phyloP scores from a whole-genome alignment of 495 filamentous ascomycete species.

The Physcia stellaris region DNA sequence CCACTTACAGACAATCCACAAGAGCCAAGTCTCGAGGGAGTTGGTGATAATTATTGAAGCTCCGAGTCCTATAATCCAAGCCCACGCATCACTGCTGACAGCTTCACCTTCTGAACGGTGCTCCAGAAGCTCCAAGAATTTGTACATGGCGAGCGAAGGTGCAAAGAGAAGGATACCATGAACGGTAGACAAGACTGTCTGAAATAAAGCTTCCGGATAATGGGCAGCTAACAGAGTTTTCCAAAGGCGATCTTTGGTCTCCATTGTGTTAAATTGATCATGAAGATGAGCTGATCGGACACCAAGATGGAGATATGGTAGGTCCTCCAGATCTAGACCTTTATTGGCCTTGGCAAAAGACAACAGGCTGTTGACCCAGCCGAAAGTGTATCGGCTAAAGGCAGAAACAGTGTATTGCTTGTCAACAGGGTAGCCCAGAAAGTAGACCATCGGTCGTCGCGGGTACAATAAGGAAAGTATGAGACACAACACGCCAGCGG shows the following conservation, averaged over 20 bases:
- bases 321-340: constrained; percentile 42
- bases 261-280: constrained; percentile 35
- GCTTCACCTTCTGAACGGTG: constrained; percentile 26
- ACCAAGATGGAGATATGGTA: constrained; percentile 39
- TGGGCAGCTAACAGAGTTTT: constrained; percentile 43
- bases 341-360: constrained; percentile 37
- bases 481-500: constrained; percentile 19
- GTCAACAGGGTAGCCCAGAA: constrained; percentile 47
- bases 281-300: constrained; percentile 34
- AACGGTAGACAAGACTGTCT: constrained; percentile 38
- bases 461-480: constrained; percentile 34
- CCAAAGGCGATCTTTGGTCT: constrained; percentile 43
- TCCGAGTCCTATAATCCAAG: constrained; percentile 55
- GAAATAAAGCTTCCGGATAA: constrained; percentile 34
- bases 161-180: constrained; percentile 46
- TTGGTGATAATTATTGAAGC: constrained; percentile 38
- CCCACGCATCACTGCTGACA: constrained; percentile 38
- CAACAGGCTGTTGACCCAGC: constrained; percentile 45
- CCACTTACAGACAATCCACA: constrained; percentile 59
- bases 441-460: constrained; percentile 51
- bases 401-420: constrained; percentile 45
- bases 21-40: constrained; percentile 46
- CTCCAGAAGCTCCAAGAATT: constrained; percentile 52
- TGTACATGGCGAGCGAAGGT: constrained; percentile 55
- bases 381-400: constrained; percentile 46